phyloP scores from a whole-genome alignment of 192 early-diverging fungal species.

The Coemansia sp. region DNA sequence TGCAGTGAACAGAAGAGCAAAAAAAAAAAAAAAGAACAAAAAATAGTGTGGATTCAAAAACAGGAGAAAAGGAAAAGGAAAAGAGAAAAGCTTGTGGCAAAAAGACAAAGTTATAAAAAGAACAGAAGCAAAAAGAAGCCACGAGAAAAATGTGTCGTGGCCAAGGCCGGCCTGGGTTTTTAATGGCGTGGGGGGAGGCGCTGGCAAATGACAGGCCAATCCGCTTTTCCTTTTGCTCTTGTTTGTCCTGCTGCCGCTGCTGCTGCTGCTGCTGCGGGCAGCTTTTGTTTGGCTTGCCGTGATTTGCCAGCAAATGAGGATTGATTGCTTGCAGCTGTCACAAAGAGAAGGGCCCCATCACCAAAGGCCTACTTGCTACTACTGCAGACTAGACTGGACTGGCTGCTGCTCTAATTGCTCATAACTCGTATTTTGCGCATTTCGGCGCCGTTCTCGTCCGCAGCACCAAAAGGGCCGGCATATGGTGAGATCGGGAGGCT shows the following conservation, averaged over 20 bases:
- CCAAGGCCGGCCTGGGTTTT: background rate
- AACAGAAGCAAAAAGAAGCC: background rate
- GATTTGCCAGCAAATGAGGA: background rate
- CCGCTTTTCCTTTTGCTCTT: background rate
- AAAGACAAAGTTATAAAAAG: conserved; percentile 10
- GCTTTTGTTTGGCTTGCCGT: background rate
- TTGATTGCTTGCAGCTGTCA: too few species aligned
- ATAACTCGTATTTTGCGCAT: too few species aligned
- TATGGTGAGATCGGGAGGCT: too few species aligned
- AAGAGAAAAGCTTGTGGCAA: conserved; percentile 8
- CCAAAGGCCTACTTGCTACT: too few species aligned
- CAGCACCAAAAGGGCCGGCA: too few species aligned
- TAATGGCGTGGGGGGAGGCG: background rate
- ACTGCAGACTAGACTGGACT: too few species aligned
- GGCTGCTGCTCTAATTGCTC: too few species aligned
- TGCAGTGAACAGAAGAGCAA: conserved; percentile 5
- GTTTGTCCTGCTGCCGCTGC: background rate
- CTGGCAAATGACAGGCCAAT: background rate
- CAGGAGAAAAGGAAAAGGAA: conserved; percentile 11
- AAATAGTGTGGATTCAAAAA: conserved; percentile 6
- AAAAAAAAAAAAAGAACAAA: conserved; percentile 2
- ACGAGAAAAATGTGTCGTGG: background rate
- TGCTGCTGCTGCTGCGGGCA: background rate
- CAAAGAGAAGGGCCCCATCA: background rate
- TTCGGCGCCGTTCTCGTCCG: too few species aligned